Evolutionary conservation across 768 basidiomycete species (phyloP).

Genomic region (Suillus clintonianus): DNA sequence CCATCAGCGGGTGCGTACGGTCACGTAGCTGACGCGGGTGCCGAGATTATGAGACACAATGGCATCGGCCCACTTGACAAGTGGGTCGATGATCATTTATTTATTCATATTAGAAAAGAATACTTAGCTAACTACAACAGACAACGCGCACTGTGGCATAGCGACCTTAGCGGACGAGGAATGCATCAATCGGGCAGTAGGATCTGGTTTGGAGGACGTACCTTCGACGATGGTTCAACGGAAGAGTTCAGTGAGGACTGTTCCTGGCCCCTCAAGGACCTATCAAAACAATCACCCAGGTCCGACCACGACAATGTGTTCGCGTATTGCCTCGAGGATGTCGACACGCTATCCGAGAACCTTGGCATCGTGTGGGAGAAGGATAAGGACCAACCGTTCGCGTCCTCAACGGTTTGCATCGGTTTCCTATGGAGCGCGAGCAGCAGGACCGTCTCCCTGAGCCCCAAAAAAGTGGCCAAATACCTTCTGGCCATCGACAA

Average conservation of each 20-base stretch:
- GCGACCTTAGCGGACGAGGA: slow-evolving; percentile 2
- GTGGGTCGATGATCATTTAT: slow-evolving; percentile 4
- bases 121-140: slow-evolving; percentile 3
- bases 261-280: slow-evolving; percentile 13
- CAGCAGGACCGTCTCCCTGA: slow-evolving; percentile 22
- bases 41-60: not conserved
- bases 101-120: slow-evolving; percentile 10
- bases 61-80: slow-evolving; percentile 8
- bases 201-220: slow-evolving; percentile 23
- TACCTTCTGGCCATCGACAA: slow-evolving; percentile 27
- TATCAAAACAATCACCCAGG: slow-evolving; percentile 12
- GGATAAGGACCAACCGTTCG: slow-evolving; percentile 31
- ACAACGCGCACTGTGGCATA: not conserved
- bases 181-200: slow-evolving; percentile 8
- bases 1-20: slow-evolving; percentile 4
- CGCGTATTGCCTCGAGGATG: slow-evolving; percentile 29
- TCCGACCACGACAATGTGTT: slow-evolving; percentile 18
- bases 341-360: not conserved
- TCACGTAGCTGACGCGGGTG: slow-evolving; percentile 6
- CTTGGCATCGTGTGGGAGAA: slow-evolving; percentile 36
- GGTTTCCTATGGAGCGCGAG: slow-evolving; percentile 36
- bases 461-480: slow-evolving; percentile 24
- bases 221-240: slow-evolving; percentile 3
- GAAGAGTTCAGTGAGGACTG: slow-evolving; percentile 38
- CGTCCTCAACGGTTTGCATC: slow-evolving; percentile 20